Evolutionary conservation across 1,284 basidiomycete genomes (phyloP), one percentile per base, ranked within the genome.

Genomic region (Rhodotorula glutinis): DNA sequence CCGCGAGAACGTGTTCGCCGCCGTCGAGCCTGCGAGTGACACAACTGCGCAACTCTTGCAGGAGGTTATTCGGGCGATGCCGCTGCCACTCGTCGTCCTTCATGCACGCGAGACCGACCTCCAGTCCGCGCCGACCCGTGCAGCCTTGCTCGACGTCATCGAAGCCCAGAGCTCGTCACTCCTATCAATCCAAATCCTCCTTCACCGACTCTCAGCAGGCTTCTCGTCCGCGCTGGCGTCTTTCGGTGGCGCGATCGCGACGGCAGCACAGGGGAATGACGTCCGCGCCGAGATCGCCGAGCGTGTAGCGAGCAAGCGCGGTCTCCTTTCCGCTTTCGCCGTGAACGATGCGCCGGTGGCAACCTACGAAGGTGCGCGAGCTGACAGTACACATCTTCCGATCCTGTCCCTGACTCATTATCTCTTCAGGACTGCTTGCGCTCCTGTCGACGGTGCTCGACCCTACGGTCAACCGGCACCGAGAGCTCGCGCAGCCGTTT

Each of bases 171-270:
- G 21, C 17, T 27, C 59, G 4, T 27, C 56, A 43, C 33, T 66
- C 5, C 21, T 54, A 11, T 56, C 64, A 0, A 27, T 53, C 7
- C 70, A 67, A n/a, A 29, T 70, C 2, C 11, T 63, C 33, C 60
- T 70, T 4, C 66, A 72, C 21, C 71, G 71, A 30, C 53, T 67
- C 53, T 17, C 61, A 47, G 54, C 49, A 2, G 38, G 52, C 16
- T 41, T 51, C 0, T 23, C 43, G 27, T 38, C 9, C 1, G 55
- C 49, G 11, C 29, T 56, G 10, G 52, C 55, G 1, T 16, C 27
- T 4, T 61, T 55, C 33, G 11, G 64, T 9, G 25, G 23, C 23
- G 44, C 41, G 13, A 7, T 64, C 4, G 38, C 57, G 16, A 27
- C 14, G 11, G 3, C 29, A 2, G 29, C 23, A 11, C n/a, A 21